Percentiles rank a stretch among this genome's conserved stretches.
Evolutionary conservation across 345 rosid species (phyloP).

Genomic region (Physaria fendleri): DNA sequence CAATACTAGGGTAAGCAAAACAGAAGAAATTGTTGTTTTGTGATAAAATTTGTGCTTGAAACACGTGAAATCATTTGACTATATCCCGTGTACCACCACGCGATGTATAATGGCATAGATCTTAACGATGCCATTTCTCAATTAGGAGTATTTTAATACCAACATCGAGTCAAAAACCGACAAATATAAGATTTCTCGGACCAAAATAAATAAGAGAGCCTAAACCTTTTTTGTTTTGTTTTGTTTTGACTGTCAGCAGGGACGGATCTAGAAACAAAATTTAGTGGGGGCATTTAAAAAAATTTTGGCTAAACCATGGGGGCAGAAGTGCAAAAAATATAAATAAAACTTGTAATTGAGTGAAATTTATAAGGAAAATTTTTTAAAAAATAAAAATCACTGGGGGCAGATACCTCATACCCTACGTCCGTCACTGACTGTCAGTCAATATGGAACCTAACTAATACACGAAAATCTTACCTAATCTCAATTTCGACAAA

Average conservation of each 20-base stretch:
- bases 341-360: too few species aligned
- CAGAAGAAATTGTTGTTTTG: slow-evolving; percentile 2
- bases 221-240: not conserved
- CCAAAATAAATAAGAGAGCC: not conserved
- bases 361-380: too few species aligned
- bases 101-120: slow-evolving; percentile 15
- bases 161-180: not conserved
- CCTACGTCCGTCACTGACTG: too few species aligned
- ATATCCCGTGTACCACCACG: slow-evolving; percentile 2
- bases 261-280: too few species aligned
- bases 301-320: too few species aligned
- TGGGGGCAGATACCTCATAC: too few species aligned
- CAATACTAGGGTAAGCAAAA: slow-evolving; percentile 14
- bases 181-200: not conserved
- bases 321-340: too few species aligned
- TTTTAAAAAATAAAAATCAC: too few species aligned
- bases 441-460: not conserved
- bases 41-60: not conserved
- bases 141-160: not conserved
- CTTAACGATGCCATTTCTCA: slow-evolving; percentile 12
- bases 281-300: too few species aligned
- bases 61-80: slow-evolving; percentile 21
- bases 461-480: not conserved
- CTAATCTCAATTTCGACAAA: not conserved
- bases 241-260: not conserved